Evolutionary conservation across 2,329 filamentous ascomycete species (phyloP), one percentile per base, ranked within the genome.

Genomic region (Setomelanomma holmii): DNA sequence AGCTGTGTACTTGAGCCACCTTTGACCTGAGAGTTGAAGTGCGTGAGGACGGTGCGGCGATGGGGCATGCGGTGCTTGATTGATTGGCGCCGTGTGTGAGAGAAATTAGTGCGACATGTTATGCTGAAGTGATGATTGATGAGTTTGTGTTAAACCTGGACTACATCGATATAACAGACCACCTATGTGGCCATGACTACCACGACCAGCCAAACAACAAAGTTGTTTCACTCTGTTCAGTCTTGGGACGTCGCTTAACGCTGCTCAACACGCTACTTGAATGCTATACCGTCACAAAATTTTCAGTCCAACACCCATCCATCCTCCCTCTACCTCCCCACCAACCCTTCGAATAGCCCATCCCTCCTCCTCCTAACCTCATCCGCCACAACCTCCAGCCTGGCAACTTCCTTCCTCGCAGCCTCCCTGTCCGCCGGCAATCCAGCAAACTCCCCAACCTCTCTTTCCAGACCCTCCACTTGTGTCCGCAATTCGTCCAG

Each of bases 261-360:
- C n/a, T n/a, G n/a, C n/a, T n/a, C n/a, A n/a, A n/a, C n/a, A n/a
- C n/a, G n/a, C n/a, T n/a, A n/a, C n/a, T n/a, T n/a, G n/a, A n/a
- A n/a, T n/a, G n/a, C n/a, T n/a, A n/a, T n/a, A n/a, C n/a, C n/a
- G n/a, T n/a, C n/a, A n/a, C n/a, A n/a, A n/a, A n/a, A n/a, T n/a
- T n/a, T n/a, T n/a, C 35, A 38, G 3, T 38, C 19, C 35, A 3
- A 38, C 19, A 4, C n/a, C 35, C n/a, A 38, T 14, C n/a, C 35
- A 40, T 14, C 12, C 24, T 6, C 39, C 33, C 19, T 11, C 12
- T 46, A 60, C 49, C 41, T 40, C 38, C 86, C 85, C 2, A 91
- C 85, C 40, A 95, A 71, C 1, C 81, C 83, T 68, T 93, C 91
- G 69, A 96, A 96, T 48, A 91, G 79, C 23, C 78, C 81, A 70